Conservation (phyloP, 1,284 basidiomycete species). For the Marasmius fiardii region DNA sequence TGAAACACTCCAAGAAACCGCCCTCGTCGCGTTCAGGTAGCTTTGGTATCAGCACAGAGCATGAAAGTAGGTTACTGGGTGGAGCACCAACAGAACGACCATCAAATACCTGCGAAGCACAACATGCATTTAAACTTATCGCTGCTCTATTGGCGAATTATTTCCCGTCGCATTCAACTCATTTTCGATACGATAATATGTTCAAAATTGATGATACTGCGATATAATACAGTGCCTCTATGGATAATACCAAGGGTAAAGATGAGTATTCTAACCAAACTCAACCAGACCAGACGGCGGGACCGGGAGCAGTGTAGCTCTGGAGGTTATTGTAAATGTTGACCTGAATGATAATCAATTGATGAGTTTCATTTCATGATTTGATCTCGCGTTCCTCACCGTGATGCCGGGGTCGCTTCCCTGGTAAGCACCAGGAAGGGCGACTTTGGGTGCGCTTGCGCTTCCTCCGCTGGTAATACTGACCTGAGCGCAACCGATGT, state of each 20-base stretch:
- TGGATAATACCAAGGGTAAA: no score
- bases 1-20: no score
- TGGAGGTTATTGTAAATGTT: conserved; percentile 51
- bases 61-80: not conserved
- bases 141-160: no score
- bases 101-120: no score
- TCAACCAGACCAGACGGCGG: conserved; percentile 35
- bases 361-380: not conserved
- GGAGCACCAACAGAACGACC: no score
- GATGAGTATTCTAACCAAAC: not conserved
- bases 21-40: not conserved
- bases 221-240: no score
- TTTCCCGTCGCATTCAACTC: no score
- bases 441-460: conserved; percentile 43
- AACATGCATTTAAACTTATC: no score
- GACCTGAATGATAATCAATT: conserved; percentile 22
- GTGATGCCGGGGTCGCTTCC: conserved; percentile 45
- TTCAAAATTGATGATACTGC: no score
- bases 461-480: conserved; percentile 40
- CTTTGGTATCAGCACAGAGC: no score
- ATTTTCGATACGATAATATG: no score
- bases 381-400: no score
- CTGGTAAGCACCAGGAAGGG: conserved; percentile 44
- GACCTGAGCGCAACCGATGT: conserved; percentile 39
- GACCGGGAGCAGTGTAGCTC: conserved; percentile 36